Conservation (phyloP, 2,329 filamentous ascomycete genomes). For the Bertia moriformis region DNA sequence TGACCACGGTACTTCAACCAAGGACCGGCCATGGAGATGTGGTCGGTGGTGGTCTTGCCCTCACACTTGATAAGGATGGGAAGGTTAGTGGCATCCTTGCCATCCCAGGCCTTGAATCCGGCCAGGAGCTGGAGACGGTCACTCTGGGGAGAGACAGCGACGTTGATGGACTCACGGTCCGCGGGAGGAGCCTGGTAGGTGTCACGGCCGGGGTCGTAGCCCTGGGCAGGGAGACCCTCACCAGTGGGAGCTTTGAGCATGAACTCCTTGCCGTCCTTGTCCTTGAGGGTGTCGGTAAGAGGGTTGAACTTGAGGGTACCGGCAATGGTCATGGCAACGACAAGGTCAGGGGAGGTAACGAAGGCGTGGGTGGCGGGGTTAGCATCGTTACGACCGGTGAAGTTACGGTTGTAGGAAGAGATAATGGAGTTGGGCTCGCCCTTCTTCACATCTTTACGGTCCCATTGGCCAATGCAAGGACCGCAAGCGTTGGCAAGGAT, state of each 20-base stretch:
- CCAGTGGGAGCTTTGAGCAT: constrained; percentile 51
- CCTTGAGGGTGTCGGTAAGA: constrained; percentile 52
- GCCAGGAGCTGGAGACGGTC: constrained; percentile 60
- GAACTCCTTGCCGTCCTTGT: constrained; percentile 63
- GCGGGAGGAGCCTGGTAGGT: constrained; percentile 62
- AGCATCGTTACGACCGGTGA: constrained; percentile 66
- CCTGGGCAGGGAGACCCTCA: constrained; percentile 46
- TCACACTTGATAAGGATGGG: constrained; percentile 64
- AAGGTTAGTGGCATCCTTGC: constrained; percentile 50
- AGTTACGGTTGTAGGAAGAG: constrained; percentile 73
- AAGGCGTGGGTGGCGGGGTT: constrained; percentile 69
- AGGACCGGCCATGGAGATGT: constrained; percentile 66
- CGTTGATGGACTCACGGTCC: constrained; percentile 41
- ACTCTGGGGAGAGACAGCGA: constrained; percentile 54
- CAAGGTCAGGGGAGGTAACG: constrained; percentile 61
- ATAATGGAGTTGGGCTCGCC: constrained; percentile 63
- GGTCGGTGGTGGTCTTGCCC: constrained; percentile 67
- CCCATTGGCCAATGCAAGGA: constrained; percentile 59
- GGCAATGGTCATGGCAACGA: constrained; percentile 58
- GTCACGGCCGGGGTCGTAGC: constrained; percentile 57
- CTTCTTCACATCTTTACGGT: constrained; percentile 59
- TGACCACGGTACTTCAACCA: constrained; percentile 70
- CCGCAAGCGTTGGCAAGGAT: constrained; percentile 63
- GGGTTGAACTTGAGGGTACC: constrained; percentile 64
- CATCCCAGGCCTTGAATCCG: constrained; percentile 56